A percentile compares a stretch with the other conserved stretches of the same genome.
phyloP scores from a whole-genome alignment of 2,329 filamentous ascomycete genomes.

The Berkeleyomyces rouxiae region DNA sequence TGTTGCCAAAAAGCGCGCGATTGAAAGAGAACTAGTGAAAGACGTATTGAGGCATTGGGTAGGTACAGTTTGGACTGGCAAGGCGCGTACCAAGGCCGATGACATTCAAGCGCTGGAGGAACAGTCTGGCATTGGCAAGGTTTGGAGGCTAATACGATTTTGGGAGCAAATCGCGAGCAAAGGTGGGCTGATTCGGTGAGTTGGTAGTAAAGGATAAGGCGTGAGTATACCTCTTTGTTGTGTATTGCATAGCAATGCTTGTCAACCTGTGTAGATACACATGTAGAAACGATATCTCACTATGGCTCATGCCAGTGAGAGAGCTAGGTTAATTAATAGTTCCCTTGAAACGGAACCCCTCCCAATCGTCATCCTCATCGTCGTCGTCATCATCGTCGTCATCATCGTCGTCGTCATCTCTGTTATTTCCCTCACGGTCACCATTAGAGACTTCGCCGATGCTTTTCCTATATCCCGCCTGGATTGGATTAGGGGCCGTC shows the following conservation, averaged over 20 bases:
- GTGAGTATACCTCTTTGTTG: no score
- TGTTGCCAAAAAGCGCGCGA: constrained; percentile 42
- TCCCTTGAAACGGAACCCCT: constrained; percentile 28
- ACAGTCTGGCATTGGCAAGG: constrained; percentile 34
- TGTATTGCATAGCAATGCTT: no score
- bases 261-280: background rate
- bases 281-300: no score
- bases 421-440: constrained; percentile 19
- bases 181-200: background rate
- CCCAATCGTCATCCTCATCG: constrained; percentile 41
- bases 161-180: constrained; percentile 39
- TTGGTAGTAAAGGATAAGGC: background rate
- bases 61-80: constrained; percentile 37
- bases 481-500: constrained; percentile 16
- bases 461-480: constrained; percentile 18
- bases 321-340: constrained; percentile 7
- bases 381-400: constrained; percentile 33
- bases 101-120: constrained; percentile 32
- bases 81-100: constrained; percentile 34
- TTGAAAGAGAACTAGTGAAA: constrained; percentile 52
- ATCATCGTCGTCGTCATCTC: constrained; percentile 31
- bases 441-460: background rate
- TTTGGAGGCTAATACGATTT: constrained; percentile 45
- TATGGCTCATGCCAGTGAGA: background rate
- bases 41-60: constrained; percentile 50